Evolutionary conservation across 106 monocot species (phyloP), one percentile per base, ranked within the genome.

Genomic region (Chionographis japonica): DNA sequence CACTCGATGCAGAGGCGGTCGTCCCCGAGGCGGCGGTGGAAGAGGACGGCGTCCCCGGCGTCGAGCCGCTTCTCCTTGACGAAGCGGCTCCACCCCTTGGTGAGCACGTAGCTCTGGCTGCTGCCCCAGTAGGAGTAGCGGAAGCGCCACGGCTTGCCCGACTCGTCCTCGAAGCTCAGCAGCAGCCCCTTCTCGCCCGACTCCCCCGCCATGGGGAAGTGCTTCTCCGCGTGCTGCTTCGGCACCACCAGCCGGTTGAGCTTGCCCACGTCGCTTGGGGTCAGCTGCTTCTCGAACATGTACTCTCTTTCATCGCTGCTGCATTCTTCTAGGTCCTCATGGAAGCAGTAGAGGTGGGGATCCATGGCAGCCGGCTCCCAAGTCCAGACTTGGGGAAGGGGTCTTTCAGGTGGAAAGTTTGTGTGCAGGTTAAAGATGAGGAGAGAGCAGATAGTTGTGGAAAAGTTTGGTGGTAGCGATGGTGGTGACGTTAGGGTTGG

Each of bases 231-330:
- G 27, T 27, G 27, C 27, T 27, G 27, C 27, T 27, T 27, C 27
- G 27, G 4, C 27, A 27, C 27, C 84, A 72, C 37, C 81, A 78
- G 19, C 62, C 61, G 39, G 69, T 27, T 76, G 11, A 91, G 84
- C 77, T 91, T 91, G 3, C 91, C 91, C 9, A 91, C 91, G 59
- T 91, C 87, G 62, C 91, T 91, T 1, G 91, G 91, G 6, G 91
- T 91, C 38, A 91, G 62, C 11, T 67, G 76, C 73, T 90, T 90
- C 73, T 90, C 90, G 50, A 90, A 90, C 78, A 90, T 68, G 67
- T 49, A 72, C 68, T 79, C 83, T 54, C 52, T 78, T 17, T 67
- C 68, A 10, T 43, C 53, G 27, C 10, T 50, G 12, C 7, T 53
- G 49, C 20, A 0, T 27, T 27, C 27, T 27, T 40, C 8, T 0